Percentiles rank a stretch among this genome's conserved stretches.
phyloP scores from a whole-genome alignment of 495 filamentous ascomycete species.

The Neurospora sp. region DNA sequence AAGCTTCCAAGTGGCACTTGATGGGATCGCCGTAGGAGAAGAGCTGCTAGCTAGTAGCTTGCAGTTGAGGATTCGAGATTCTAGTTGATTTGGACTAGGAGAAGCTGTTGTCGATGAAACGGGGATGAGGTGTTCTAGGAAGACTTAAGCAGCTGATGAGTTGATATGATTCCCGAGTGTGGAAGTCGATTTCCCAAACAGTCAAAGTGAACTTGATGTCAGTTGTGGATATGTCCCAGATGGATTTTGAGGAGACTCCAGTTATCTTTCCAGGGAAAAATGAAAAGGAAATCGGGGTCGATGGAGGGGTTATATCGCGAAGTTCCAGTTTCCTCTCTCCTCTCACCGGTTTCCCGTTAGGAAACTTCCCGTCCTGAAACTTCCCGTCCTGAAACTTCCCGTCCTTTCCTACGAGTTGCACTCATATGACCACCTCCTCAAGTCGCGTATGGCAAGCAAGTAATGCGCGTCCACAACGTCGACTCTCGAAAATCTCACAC shows the following conservation, averaged over 20 bases:
- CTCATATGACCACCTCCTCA: not conserved
- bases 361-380: not conserved
- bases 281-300: not conserved
- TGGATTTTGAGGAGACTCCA: not conserved
- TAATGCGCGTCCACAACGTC: not conserved
- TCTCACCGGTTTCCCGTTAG: not conserved
- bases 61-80: not conserved
- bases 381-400: not conserved
- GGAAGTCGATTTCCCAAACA: not conserved
- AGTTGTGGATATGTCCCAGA: not conserved
- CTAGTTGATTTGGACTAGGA: not conserved
- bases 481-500: not conserved
- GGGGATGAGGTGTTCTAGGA: not conserved
- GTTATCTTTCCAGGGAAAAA: not conserved
- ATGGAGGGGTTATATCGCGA: not conserved
- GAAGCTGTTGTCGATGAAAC: not conserved
- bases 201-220: not conserved
- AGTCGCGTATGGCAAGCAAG: not conserved
- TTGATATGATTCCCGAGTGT: not conserved
- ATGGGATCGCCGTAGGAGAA: not conserved
- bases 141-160: not conserved
- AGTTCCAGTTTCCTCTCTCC: not conserved
- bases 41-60: not conserved
- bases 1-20: not conserved
- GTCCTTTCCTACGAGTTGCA: not conserved